phyloP scores from a whole-genome alignment of 2,329 filamentous ascomycete genomes.

The Rhynchosporium agropyri region DNA sequence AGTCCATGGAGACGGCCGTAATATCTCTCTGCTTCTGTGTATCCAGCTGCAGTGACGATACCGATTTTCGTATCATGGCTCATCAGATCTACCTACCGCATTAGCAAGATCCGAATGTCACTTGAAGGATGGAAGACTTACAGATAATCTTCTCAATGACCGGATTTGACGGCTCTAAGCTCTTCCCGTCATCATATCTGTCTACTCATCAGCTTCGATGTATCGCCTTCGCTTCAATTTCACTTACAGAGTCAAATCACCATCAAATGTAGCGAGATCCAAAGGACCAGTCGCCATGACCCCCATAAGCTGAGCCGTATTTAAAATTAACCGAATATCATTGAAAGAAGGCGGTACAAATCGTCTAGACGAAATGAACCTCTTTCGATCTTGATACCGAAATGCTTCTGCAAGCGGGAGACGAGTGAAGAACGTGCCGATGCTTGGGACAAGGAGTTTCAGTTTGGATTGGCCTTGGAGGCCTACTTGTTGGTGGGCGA shows the following conservation, averaged over 20 bases:
- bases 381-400: constrained; percentile 81
- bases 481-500: constrained; percentile 68
- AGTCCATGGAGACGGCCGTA: constrained; percentile 85
- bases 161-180: constrained; percentile 73
- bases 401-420: constrained; percentile 88
- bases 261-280: constrained; percentile 92
- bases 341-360: constrained; percentile 98
- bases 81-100: constrained; percentile 60
- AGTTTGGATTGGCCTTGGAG: constrained; percentile 80
- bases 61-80: constrained; percentile 79
- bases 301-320: constrained; percentile 92
- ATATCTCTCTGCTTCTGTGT: constrained; percentile 85
- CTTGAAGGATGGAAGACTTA: constrained; percentile 5
- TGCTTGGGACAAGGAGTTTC: constrained; percentile 85
- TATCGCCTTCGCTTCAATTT: constrained; percentile 63
- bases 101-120: not conserved
- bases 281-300: constrained; percentile 74
- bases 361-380: constrained; percentile 85
- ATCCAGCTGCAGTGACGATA: constrained; percentile 95
- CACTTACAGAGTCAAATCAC: constrained; percentile 83
- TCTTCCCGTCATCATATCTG: constrained; percentile 77
- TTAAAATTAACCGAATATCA: constrained; percentile 88
- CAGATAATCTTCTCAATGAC: constrained; percentile 66
- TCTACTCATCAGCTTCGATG: constrained; percentile 44
- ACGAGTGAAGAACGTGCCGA: constrained; percentile 92